A percentile compares a stretch with the other conserved stretches of the same genome.
phyloP scores from a whole-genome alignment of 768 basidiomycete genomes.

The Boletus fagicola region DNA sequence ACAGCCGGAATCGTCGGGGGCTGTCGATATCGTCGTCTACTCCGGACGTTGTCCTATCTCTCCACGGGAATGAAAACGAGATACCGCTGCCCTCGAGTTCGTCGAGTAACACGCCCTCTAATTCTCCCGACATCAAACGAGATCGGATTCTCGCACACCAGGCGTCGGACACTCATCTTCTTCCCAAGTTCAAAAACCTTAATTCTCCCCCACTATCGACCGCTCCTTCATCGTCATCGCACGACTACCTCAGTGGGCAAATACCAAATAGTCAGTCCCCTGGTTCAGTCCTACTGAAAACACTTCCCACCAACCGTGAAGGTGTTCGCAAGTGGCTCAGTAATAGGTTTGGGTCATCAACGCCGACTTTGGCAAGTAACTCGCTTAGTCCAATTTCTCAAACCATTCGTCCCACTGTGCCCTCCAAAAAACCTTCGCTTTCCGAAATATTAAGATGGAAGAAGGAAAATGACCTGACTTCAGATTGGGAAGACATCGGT shows the following conservation, averaged over 20 bases:
- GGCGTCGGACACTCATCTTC: slow-evolving; percentile 64
- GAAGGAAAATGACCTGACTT: slow-evolving; percentile 54
- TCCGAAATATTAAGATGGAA: slow-evolving; percentile 60
- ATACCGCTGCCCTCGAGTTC: slow-evolving; percentile 45
- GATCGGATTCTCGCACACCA: slow-evolving; percentile 69
- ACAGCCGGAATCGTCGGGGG: slow-evolving; percentile 53
- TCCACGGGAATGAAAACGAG: slow-evolving; percentile 45
- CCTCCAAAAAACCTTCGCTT: slow-evolving; percentile 62
- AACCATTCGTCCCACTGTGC: slow-evolving; percentile 36
- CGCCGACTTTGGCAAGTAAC: slow-evolving; percentile 39
- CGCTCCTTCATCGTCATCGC: slow-evolving; percentile 46
- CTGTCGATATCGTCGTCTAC: slow-evolving; percentile 48
- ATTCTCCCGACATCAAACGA: slow-evolving; percentile 49
- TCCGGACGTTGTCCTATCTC: slow-evolving; percentile 46
- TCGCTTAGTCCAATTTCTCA: slow-evolving; percentile 33
- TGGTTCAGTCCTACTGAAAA: slow-evolving; percentile 36
- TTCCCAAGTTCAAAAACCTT: slow-evolving; percentile 48
- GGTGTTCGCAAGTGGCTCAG: slow-evolving; percentile 81
- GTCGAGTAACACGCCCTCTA: slow-evolving; percentile 48
- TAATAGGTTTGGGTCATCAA: slow-evolving; percentile 50
- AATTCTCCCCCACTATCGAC: slow-evolving; percentile 42
- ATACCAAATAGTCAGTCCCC: slow-evolving; percentile 33
- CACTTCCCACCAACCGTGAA: slow-evolving; percentile 70
- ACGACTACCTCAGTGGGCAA: slow-evolving; percentile 48
- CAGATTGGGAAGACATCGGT: slow-evolving; percentile 67